These are phyloP conservation scores for Tolypocladium endophyticum DNA, from an alignment of 2,329 filamentous ascomycete genomes.

Conservation along the genomic window DNA sequence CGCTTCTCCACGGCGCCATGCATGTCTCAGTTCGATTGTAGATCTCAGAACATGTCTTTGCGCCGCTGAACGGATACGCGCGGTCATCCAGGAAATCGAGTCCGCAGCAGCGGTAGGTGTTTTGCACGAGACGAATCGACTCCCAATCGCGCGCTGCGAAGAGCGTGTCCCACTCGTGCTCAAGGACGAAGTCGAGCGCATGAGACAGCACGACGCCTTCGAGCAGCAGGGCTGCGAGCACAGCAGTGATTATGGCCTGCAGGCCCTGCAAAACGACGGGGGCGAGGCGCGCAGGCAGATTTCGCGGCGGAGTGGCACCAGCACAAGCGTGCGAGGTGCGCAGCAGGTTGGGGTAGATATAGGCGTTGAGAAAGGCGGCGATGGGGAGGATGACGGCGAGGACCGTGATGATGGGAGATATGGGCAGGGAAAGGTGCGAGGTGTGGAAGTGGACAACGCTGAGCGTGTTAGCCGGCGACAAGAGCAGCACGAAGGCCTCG, in stretches of 20 bases:
- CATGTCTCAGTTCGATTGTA: slow-evolving; percentile 39
- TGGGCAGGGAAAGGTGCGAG: slow-evolving; percentile 27
- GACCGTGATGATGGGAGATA: slow-evolving; percentile 24
- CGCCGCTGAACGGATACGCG: slow-evolving; percentile 46
- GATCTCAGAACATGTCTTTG: slow-evolving; percentile 29
- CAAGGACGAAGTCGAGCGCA: slow-evolving; percentile 39
- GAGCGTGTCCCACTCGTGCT: slow-evolving; percentile 43
- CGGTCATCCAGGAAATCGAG: slow-evolving; percentile 46
- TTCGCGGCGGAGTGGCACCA: slow-evolving; percentile 7
- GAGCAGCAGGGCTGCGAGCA: slow-evolving; percentile 34
- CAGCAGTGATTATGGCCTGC: slow-evolving; percentile 29
- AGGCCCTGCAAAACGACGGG: slow-evolving; percentile 27
- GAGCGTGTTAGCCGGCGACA: neutral
- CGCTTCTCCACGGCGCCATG: slow-evolving; percentile 41
- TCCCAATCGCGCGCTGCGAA: slow-evolving; percentile 38
- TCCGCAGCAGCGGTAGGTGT: slow-evolving; percentile 57
- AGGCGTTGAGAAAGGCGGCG: slow-evolving; percentile 24
- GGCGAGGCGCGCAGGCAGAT: slow-evolving; percentile 10
- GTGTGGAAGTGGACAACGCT: slow-evolving; percentile 29
- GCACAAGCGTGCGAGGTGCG: slow-evolving; percentile 12
- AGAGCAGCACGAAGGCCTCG: neutral
- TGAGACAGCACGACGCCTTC: slow-evolving; percentile 21
- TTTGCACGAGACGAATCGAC: slow-evolving; percentile 50
- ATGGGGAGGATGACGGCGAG: slow-evolving; percentile 29
- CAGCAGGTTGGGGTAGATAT: slow-evolving; percentile 21